These are phyloP conservation scores for Lentinula boryana DNA, from an alignment of 768 basidiomycete genomes.

Conservation along the genomic window DNA sequence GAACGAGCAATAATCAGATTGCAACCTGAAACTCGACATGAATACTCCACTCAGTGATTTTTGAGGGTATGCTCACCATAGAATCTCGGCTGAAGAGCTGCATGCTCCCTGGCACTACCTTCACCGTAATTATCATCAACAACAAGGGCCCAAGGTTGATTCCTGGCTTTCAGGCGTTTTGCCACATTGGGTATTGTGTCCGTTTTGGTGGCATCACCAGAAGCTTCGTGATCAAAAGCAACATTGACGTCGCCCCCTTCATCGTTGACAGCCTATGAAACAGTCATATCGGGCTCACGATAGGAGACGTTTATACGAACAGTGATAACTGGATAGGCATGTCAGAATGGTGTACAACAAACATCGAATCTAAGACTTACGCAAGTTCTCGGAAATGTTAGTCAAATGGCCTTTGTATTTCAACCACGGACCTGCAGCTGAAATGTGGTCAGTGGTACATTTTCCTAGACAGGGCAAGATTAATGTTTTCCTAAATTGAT, in stretches of 20 bases:
- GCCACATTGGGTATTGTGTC: constrained; percentile 91
- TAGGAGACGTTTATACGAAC: background rate
- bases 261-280: constrained; percentile 80
- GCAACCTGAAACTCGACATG: constrained; percentile 47
- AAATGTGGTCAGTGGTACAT: constrained; percentile 99
- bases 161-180: constrained; percentile 77
- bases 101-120: constrained; percentile 96
- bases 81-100: constrained; percentile 93
- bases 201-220: constrained; percentile 31
- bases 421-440: constrained; percentile 96
- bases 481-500: background rate
- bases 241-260: constrained; percentile 91
- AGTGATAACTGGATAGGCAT: background rate
- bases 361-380: constrained; percentile 38
- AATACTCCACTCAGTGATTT: background rate
- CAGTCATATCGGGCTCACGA: constrained; percentile 1
- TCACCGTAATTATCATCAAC: constrained; percentile 99
- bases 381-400: constrained; percentile 93
- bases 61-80: constrained; percentile 47
- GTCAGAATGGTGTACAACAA: background rate
- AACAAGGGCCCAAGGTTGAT: constrained; percentile 87
- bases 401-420: constrained; percentile 98
- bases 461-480: constrained; percentile 21
- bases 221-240: constrained; percentile 72
- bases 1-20: constrained; percentile 85